phyloP scores from a whole-genome alignment of 2,329 filamentous ascomycete species.

The Colletotrichum plurivorum region DNA sequence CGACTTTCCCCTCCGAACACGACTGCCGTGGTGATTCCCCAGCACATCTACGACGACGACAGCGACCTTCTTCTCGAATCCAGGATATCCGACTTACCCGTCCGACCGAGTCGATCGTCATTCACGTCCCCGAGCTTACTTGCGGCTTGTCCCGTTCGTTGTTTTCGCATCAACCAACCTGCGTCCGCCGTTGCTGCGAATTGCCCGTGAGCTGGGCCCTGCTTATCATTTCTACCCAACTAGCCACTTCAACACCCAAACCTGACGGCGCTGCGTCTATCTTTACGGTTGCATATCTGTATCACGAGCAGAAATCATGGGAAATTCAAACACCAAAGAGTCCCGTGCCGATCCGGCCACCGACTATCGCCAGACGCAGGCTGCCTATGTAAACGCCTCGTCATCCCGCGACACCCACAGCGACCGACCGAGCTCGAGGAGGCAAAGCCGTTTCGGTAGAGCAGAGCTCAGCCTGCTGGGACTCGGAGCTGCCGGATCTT shows the following conservation, averaged over 20 bases:
- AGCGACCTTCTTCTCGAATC: neutral
- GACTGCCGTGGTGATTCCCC: constrained; percentile 9
- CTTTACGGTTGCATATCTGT: neutral
- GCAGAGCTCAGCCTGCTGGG: constrained; percentile 64
- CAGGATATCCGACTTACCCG: neutral
- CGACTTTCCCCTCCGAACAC: constrained; percentile 5
- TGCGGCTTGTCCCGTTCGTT: too few relatives aligned
- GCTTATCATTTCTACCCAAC: too few relatives aligned
- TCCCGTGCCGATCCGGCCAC: constrained; percentile 47
- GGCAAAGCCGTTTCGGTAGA: constrained; percentile 51
- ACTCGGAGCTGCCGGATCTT: constrained; percentile 53
- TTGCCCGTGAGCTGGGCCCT: too few relatives aligned
- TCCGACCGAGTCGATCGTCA: neutral
- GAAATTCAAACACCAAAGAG: constrained; percentile 58
- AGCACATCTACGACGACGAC: neutral
- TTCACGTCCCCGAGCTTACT: neutral
- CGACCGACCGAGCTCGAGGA: constrained; percentile 32
- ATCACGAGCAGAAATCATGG: constrained; percentile 48
- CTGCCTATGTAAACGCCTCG: constrained; percentile 30
- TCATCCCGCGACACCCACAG: constrained; percentile 14
- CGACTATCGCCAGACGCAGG: constrained; percentile 34
- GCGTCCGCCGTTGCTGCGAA: too few relatives aligned
- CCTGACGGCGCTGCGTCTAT: neutral
- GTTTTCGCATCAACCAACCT: too few relatives aligned
- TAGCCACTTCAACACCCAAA: neutral